These are phyloP conservation scores for Herpetospermum pedunculosum DNA, from an alignment of 306 rosid species.

Conservation along the genomic window DNA sequence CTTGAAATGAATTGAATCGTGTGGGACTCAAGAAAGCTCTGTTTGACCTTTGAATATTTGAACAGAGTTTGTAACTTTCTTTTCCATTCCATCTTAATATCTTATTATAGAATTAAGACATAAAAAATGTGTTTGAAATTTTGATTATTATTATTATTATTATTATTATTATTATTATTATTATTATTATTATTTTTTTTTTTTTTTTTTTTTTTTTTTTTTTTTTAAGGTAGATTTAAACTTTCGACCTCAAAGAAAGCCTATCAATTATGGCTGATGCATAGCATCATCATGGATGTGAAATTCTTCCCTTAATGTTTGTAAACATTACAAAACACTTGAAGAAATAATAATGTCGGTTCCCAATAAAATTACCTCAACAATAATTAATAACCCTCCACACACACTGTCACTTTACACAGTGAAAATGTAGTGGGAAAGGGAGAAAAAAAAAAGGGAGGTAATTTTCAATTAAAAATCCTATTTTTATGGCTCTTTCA, in stretches of 20 bases:
- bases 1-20: neutral
- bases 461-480: neutral
- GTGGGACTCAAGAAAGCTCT: neutral
- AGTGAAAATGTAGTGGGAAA: neutral
- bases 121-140: neutral
- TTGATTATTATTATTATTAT: no score
- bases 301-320: neutral
- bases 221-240: no score
- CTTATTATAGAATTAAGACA: no score
- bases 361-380: neutral
- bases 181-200: no score
- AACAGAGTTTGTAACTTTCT: constrained; percentile 1
- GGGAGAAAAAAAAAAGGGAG: neutral
- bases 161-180: no score
- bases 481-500: neutral
- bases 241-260: no score
- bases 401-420: neutral
- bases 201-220: no score
- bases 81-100: neutral
- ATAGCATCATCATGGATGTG: no score
- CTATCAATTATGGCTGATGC: no score
- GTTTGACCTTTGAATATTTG: neutral
- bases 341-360: neutral
- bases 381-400: neutral
- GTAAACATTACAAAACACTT: neutral